Evolutionary conservation across 352 stramenopile genomes (phyloP).

Genomic region (Globisporangium barbulae): DNA sequence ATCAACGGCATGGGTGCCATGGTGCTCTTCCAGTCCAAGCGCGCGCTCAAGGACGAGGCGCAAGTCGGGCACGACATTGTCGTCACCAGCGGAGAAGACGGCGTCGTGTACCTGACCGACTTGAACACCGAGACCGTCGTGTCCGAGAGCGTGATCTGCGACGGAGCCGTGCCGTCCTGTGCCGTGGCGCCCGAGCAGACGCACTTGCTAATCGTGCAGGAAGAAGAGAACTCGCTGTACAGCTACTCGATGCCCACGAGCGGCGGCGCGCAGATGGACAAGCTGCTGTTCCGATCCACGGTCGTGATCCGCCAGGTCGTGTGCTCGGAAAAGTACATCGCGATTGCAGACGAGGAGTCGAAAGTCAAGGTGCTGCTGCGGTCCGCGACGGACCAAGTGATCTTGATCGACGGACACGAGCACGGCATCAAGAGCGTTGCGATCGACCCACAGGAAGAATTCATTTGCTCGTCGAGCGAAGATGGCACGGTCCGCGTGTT

Average conservation of each 20-base stretch:
- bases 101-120: constrained; percentile 76
- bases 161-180: constrained; percentile 67
- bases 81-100: constrained; percentile 76
- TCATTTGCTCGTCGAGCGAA: constrained; percentile 62
- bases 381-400: constrained; percentile 51
- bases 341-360: constrained; percentile 68
- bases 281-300: constrained; percentile 68
- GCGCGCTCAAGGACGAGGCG: constrained; percentile 28
- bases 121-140: constrained; percentile 44
- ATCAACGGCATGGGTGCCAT: constrained; percentile 66
- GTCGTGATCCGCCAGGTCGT: constrained; percentile 69
- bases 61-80: constrained; percentile 48
- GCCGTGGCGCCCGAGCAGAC: constrained; percentile 65
- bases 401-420: constrained; percentile 57
- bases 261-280: constrained; percentile 34
- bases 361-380: constrained; percentile 68
- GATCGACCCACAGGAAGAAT: constrained; percentile 61
- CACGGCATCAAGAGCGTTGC: constrained; percentile 71
- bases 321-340: constrained; percentile 60
- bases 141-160: constrained; percentile 44
- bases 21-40: constrained; percentile 37
- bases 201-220: constrained; percentile 60
- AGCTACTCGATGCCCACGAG: constrained; percentile 63
- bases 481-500: constrained; percentile 74
- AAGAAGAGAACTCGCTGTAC: constrained; percentile 70